Conservation (phyloP, 257 asterid genomes). For the Plectranthus barbatus region DNA sequence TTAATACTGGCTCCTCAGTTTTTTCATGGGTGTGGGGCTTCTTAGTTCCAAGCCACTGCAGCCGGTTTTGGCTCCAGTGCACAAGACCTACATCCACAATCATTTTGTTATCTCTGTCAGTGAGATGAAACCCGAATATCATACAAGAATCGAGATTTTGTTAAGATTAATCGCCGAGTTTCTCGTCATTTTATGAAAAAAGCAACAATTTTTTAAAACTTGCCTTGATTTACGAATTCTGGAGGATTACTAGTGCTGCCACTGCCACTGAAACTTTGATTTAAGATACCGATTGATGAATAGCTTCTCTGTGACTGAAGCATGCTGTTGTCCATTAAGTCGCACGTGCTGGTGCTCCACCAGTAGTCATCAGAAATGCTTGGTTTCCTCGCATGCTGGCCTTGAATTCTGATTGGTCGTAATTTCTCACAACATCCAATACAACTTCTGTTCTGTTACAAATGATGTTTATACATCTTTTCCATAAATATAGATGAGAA, state of each 20-base stretch:
- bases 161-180: background rate
- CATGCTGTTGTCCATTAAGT: constrained; percentile 47
- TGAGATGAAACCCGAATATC: background rate
- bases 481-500: constrained; percentile 21
- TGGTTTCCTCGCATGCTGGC: constrained; percentile 42
- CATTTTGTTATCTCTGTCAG: background rate
- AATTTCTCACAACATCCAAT: no score
- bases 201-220: constrained; percentile 10
- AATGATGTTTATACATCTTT: constrained; percentile 33
- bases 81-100: constrained; percentile 34
- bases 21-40: constrained; percentile 22
- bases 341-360: constrained; percentile 83
- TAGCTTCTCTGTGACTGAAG: constrained; percentile 64
- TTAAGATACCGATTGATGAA: constrained; percentile 54
- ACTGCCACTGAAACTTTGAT: constrained; percentile 36
- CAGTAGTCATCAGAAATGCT: constrained; percentile 63
- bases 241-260: constrained; percentile 33
- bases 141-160: background rate
- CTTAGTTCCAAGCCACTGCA: constrained; percentile 45
- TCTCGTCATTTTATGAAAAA: background rate
- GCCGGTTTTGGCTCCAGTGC: constrained; percentile 61
- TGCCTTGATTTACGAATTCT: constrained; percentile 67
- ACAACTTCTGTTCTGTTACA: constrained; percentile 73
- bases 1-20: constrained; percentile 39
- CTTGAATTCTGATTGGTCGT: constrained; percentile 65